phyloP scores from a whole-genome alignment of 1,284 basidiomycete species.

The Trichosporon inkin region DNA sequence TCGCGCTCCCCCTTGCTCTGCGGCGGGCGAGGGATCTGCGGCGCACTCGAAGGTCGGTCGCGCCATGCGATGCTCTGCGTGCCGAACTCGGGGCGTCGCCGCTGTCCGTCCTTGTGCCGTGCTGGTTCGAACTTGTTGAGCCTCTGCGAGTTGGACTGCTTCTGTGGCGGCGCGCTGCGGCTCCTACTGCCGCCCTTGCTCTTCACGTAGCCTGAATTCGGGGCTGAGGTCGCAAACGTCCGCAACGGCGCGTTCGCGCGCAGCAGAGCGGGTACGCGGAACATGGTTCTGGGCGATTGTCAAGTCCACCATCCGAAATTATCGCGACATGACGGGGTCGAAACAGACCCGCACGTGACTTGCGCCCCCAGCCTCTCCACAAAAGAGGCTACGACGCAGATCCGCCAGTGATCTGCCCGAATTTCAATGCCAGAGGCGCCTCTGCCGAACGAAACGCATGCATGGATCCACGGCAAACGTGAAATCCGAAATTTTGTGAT shows the following conservation, averaged over 20 bases:
- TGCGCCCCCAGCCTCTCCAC: background rate
- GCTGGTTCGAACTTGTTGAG: background rate
- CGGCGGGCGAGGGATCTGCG: background rate
- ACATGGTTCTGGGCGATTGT: background rate
- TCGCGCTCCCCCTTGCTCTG: background rate
- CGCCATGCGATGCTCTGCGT: background rate
- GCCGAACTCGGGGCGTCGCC: background rate
- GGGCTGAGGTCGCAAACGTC: background rate
- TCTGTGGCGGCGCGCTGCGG: background rate
- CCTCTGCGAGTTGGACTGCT: conserved; percentile 1
- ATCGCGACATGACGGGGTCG: background rate
- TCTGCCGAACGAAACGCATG: conserved; percentile 6
- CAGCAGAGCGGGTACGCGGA: background rate
- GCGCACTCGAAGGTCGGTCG: background rate
- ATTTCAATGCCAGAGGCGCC: background rate
- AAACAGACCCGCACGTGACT: background rate
- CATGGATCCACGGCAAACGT: too few species aligned
- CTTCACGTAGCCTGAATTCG: background rate
- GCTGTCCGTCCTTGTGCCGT: background rate
- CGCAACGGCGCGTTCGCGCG: background rate
- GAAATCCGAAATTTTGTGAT: too few species aligned
- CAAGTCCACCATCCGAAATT: background rate
- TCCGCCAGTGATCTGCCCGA: background rate
- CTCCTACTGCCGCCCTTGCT: background rate
- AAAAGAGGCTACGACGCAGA: background rate